Evolutionary conservation across 2,329 filamentous ascomycete genomes (phyloP).

Genomic region (Tricladium varicosporioides): DNA sequence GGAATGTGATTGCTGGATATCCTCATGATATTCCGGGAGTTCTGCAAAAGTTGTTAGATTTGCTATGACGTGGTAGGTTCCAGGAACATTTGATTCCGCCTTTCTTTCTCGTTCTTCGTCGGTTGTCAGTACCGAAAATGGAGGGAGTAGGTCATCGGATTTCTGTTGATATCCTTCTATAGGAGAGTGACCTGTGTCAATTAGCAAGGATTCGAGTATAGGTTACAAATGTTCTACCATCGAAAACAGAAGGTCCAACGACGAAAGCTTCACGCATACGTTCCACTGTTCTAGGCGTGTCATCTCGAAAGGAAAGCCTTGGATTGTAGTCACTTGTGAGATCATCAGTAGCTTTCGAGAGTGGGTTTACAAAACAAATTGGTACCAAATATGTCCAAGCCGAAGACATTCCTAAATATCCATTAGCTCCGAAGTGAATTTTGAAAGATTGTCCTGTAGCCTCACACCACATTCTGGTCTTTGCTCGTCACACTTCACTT

Average conservation of each 20-base stretch:
- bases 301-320: slow-evolving; percentile 52
- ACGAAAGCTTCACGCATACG: slow-evolving; percentile 51
- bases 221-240: slow-evolving; percentile 38
- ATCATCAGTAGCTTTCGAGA: too few species aligned
- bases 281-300: slow-evolving; percentile 48
- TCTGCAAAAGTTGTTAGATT: slow-evolving; percentile 52
- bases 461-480: slow-evolving; percentile 52
- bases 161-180: neutral
- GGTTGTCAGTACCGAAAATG: slow-evolving; percentile 50
- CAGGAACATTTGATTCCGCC: slow-evolving; percentile 48
- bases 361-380: neutral
- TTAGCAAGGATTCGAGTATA: neutral
- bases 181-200: neutral
- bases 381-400: slow-evolving; percentile 47
- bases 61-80: slow-evolving; percentile 54
- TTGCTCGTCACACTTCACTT: slow-evolving; percentile 56
- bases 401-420: slow-evolving; percentile 48
- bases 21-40: slow-evolving; percentile 48
- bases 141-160: slow-evolving; percentile 47
- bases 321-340: slow-evolving; percentile 50
- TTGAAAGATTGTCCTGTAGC: slow-evolving; percentile 5
- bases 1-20: neutral
- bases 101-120: slow-evolving; percentile 59
- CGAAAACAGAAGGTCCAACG: slow-evolving; percentile 53
- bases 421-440: slow-evolving; percentile 4